A percentile compares a stretch with the other conserved stretches of the same genome.
These are phyloP conservation scores for Tetradesmus obliquus DNA, from an alignment of 139 green algal genomes.

Conservation along the genomic window DNA sequence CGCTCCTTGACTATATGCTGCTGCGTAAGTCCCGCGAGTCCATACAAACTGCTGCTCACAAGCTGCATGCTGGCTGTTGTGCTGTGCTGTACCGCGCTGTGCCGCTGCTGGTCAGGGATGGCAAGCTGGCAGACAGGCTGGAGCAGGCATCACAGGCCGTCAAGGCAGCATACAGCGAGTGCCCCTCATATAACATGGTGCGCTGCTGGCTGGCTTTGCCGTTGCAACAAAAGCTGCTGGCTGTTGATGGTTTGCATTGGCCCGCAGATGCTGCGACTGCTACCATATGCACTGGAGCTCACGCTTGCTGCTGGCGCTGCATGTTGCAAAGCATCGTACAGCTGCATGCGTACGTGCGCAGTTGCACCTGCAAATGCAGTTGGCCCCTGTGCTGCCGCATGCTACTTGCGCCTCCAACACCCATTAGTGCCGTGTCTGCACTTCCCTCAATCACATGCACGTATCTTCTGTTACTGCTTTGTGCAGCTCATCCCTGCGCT, in stretches of 20 bases:
- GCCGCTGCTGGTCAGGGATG: constrained; percentile 18
- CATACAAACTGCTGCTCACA: background rate
- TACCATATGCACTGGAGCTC: background rate
- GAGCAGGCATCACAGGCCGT: constrained; percentile 78
- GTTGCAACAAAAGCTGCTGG: too few species aligned
- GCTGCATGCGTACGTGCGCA: background rate
- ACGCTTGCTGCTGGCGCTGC: background rate
- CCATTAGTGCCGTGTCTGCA: too few species aligned
- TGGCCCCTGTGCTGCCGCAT: too few species aligned
- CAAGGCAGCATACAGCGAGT: constrained; percentile 91
- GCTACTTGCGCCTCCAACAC: too few species aligned
- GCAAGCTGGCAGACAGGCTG: constrained; percentile 74
- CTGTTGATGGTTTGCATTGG: too few species aligned
- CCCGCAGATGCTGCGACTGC: too few species aligned
- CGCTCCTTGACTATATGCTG: too few species aligned
- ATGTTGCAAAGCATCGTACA: background rate
- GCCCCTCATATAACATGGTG: constrained; percentile 88
- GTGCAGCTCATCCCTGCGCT: constrained; percentile 86
- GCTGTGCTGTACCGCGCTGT: background rate
- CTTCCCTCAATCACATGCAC: too few species aligned
- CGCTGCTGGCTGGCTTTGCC: background rate
- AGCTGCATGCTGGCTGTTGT: background rate
- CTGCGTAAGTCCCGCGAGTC: too few species aligned
- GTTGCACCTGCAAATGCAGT: too few species aligned
- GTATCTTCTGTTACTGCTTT: too few species aligned